Base-by-base conservation (phyloP, 345 rosid genomes). In the Camelina hispida region DNA sequence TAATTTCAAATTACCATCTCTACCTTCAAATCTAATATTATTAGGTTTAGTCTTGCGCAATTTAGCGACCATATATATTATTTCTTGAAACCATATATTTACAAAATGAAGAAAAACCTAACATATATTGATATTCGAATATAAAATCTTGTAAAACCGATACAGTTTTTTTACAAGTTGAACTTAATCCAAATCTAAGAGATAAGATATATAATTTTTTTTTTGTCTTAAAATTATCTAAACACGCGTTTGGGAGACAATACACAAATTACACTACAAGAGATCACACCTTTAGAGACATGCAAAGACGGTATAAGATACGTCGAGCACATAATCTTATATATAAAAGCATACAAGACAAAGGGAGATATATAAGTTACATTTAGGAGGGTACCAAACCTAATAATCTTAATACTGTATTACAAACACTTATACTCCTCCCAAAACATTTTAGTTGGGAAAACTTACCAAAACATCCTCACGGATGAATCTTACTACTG, bases 401-500 rank as follows among this genome's bases (percentile, higher is more conserved):
- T 76, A 69, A 62, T 55, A 69, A 76, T 58, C 63, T 66, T 66
- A 15, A 16, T 42, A 28, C 30, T 28, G 30, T 44, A 69, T 13
- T 32, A 48, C 47, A 62, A 35, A 77, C 69, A 63, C 67, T 63
- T 56, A 64, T 56, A 62, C 7, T 32, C n/a, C 48, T 70, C 66
- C 71, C 61, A 47, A 48, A 63, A 25, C 48, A 43, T 35, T 64
- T 57, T 15, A 44, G 61, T 71, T 66, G 68, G 50, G 72, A 50
- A 50, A 71, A 42, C 30, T 42, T 4, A 51, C 62, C 16, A 30
- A 9, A 18, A 12, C 57, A 58, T 71, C 56, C 23, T 78, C 68
- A 78, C 15, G 81, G 81, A 65, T 59, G 62, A 71, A 34, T 66
- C 56, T 66, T 67, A 55, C 76, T 42, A 34, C 68, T 32, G 6